Evolutionary conservation across 768 basidiomycete species (phyloP).

Genomic region (Tricholoma hemisulphureum): DNA sequence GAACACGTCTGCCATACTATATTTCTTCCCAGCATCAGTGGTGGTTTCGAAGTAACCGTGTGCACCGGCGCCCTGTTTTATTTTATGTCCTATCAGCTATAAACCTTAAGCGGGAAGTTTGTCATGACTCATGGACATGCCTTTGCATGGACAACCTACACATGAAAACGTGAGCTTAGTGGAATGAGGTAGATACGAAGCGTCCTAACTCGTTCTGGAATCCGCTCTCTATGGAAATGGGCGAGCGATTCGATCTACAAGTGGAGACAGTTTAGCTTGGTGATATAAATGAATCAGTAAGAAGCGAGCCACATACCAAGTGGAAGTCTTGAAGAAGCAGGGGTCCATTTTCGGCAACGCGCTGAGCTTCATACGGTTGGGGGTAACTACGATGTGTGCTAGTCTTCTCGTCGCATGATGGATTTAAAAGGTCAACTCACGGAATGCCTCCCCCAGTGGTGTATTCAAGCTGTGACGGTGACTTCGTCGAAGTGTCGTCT

Average conservation of each 20-base stretch:
- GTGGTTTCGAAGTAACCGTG: constrained; percentile 56
- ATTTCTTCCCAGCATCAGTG: constrained; percentile 38
- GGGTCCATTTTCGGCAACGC: constrained; percentile 13
- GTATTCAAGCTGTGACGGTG: constrained; percentile 8
- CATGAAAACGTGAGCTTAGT: constrained; percentile 6
- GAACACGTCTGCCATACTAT: constrained; percentile 35
- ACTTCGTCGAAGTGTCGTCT: constrained; percentile 4
- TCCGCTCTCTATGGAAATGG: constrained; percentile 19
- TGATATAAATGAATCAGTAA: not conserved
- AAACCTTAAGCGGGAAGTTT: not conserved
- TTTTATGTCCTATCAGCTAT: not conserved
- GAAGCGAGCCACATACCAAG: constrained; percentile 4
- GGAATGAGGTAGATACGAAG: not conserved
- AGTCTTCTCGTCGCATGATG: not conserved
- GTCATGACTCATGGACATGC: not conserved
- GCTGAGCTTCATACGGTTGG: constrained; percentile 11
- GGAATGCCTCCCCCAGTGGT: constrained; percentile 13
- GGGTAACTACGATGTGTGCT: constrained; percentile 2
- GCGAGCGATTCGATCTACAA: constrained; percentile 14
- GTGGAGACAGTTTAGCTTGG: not conserved
- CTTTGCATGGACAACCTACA: constrained; percentile 34
- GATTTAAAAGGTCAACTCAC: constrained; percentile 2
- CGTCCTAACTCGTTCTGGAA: constrained; percentile 8
- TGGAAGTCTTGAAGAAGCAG: constrained; percentile 13
- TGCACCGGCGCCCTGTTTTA: constrained; percentile 35